Evolutionary conservation across 495 filamentous ascomycete species (phyloP).

Genomic region (Annulohypoxylon stygium): DNA sequence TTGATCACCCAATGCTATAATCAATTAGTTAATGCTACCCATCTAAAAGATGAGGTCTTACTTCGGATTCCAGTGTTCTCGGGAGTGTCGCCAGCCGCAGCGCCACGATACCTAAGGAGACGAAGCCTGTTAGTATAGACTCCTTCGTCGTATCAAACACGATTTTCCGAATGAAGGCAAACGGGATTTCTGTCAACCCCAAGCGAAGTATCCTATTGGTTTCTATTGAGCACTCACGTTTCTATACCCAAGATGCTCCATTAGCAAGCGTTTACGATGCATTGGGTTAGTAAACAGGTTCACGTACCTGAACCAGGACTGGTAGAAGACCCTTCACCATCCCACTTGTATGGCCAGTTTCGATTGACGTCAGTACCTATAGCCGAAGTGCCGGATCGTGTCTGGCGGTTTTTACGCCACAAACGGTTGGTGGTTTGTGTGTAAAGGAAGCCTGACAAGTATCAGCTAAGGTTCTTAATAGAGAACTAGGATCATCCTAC

Average conservation of each 20-base stretch:
- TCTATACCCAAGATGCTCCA: constrained; percentile 23
- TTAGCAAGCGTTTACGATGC: constrained; percentile 18
- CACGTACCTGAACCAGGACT: constrained; percentile 50
- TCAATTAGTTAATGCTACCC: neutral
- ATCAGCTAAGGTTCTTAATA: constrained; percentile 13
- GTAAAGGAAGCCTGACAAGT: constrained; percentile 66
- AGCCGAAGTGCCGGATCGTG: constrained; percentile 58
- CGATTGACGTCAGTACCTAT: constrained; percentile 73
- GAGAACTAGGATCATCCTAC: constrained; percentile 42
- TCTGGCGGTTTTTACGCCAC: constrained; percentile 76
- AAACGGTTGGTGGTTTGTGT: constrained; percentile 70
- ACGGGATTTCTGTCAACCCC: neutral
- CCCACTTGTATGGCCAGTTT: constrained; percentile 67
- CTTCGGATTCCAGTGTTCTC: constrained; percentile 52
- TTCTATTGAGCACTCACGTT: constrained; percentile 43
- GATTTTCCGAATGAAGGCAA: neutral
- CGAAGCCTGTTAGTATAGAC: constrained; percentile 11
- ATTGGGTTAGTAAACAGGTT: neutral
- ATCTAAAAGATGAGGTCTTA: constrained; percentile 21
- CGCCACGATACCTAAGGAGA: constrained; percentile 46
- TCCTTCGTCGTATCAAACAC: neutral
- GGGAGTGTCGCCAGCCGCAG: constrained; percentile 52
- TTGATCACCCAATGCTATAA: constrained; percentile 54
- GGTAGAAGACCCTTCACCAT: constrained; percentile 48
- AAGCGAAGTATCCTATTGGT: neutral